These are phyloP conservation scores for Thelephora terrestris DNA, from an alignment of 1,284 basidiomycete species.

Conservation along the genomic window DNA sequence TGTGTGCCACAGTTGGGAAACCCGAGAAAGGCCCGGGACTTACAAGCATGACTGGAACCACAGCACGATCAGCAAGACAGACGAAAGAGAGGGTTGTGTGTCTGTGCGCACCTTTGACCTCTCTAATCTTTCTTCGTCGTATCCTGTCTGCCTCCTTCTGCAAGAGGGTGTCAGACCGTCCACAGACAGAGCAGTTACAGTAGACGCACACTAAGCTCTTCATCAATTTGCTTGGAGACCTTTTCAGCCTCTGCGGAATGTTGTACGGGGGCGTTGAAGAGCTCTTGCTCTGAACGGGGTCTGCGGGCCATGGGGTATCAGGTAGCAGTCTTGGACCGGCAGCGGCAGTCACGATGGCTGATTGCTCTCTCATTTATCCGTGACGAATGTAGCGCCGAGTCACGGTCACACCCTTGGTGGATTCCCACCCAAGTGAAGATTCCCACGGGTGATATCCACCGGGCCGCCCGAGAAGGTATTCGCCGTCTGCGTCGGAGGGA, in stretches of 20 bases:
- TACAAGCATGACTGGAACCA: constrained; percentile 18
- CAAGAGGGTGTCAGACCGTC: neutral
- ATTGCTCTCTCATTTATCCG: no score
- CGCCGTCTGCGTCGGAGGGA: neutral
- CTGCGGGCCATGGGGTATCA: no score
- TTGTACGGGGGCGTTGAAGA: neutral
- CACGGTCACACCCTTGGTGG: no score
- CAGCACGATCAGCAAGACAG: neutral
- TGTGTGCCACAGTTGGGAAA: neutral
- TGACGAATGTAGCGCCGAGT: no score
- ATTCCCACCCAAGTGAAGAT: no score
- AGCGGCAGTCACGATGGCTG: no score
- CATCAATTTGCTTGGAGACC: constrained; percentile 58
- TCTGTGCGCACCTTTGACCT: constrained; percentile 55
- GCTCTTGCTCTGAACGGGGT: no score
- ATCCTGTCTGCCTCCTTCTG: constrained; percentile 44
- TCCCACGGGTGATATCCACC: no score
- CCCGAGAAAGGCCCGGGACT: neutral
- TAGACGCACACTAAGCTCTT: constrained; percentile 49
- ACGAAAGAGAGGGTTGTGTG: neutral
- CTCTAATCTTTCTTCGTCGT: constrained; percentile 35
- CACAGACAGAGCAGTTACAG: neutral
- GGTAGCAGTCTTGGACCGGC: no score
- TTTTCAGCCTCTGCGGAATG: constrained; percentile 39
- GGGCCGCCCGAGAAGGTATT: no score